A percentile compares a stretch with the other conserved stretches of the same genome.
phyloP scores from a whole-genome alignment of 768 basidiomycete species.

The Dacryopinax primogenitus region DNA sequence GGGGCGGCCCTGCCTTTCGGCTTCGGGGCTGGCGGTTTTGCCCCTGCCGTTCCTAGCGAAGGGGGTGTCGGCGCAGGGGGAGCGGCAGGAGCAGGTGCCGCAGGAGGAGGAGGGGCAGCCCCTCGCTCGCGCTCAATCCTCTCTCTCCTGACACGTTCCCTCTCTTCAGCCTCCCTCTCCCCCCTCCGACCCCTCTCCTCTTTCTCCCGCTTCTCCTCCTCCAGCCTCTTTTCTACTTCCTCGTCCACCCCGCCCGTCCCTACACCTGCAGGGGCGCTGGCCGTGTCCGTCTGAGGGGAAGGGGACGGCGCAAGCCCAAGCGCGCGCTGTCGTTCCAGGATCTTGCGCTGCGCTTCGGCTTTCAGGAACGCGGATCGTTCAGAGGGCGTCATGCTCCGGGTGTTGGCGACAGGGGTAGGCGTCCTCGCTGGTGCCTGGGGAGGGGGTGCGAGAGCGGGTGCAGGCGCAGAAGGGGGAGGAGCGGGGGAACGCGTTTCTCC shows the following conservation, averaged over 20 bases:
- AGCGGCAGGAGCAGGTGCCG: not conserved
- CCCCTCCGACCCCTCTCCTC: conserved; percentile 70
- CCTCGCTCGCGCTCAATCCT: conserved; percentile 65
- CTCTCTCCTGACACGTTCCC: conserved; percentile 58
- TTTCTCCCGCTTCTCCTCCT: conserved; percentile 77
- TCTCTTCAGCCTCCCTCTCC: conserved; percentile 67
- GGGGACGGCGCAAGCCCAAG: conserved; percentile 52
- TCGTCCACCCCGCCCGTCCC: conserved; percentile 43
- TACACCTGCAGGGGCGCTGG: conserved; percentile 19
- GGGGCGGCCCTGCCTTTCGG: not conserved
- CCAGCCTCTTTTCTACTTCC: conserved; percentile 71
- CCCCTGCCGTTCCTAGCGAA: not conserved
- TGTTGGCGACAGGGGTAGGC: conserved; percentile 23
- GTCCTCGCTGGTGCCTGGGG: conserved; percentile 28
- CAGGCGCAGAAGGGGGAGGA: conserved; percentile 40
- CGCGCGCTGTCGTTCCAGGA: conserved; percentile 73
- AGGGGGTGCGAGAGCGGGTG: conserved; percentile 17
- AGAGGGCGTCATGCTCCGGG: conserved; percentile 69
- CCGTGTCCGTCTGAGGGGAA: conserved; percentile 32
- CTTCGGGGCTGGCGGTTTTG: conserved; percentile 10
- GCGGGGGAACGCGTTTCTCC: conserved; percentile 33
- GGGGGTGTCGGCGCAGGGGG: not conserved
- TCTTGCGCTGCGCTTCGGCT: conserved; percentile 65
- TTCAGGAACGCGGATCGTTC: conserved; percentile 67
- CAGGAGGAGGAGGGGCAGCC: not conserved